Evolutionary conservation across 805 yeast species (phyloP), one percentile per base, ranked within the genome.

Genomic region (Candida corydali): DNA sequence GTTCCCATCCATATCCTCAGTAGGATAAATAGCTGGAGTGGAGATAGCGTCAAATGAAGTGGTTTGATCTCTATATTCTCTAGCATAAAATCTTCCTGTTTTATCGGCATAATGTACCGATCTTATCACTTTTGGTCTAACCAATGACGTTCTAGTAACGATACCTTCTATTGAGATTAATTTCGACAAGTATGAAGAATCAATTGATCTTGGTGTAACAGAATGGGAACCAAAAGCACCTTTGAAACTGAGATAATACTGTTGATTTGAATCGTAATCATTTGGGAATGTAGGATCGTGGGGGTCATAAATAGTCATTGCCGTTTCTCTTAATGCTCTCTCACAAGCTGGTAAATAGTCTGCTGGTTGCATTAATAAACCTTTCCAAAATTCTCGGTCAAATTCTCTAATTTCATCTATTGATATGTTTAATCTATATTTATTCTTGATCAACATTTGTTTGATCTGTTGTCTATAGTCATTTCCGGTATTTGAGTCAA

Each of bases 91-190:
- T 44, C 83, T 74, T 17, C 83, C 82, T 1, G 94, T 84, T 27
- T 75, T 75, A 40, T 87, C 95, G 43, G 94, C 87, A 57, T 85
- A 91, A 63, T 91, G 98, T 19, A 93, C 96, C 8, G 96, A 86
- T 50, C 95, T 75, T 33, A 88, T 73, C 37, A 91, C 76, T 57
- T 91, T 91, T 25, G 98, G 98, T 43, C 98, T 75, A 28, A 93
- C 95, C 40, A 93, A 69, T 1, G 97, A 88, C 20, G 95, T 89
- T 45, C 93, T 73, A 1, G 98, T 91, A 12, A 93, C 96, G 49
- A 93, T 93, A 38, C 98, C 98, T 62, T 93, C 97, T 17, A 93
- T 70, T 1, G 95, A 80, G 29, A 93, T 78, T 75, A 91, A 67
- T 53, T 82, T 81, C 38, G 95, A 87, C 35, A 93, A 66, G 45